Evolutionary conservation across 176 grass and related monocot species (phyloP), one percentile per base, ranked within the genome.

Genomic region (Aechmea fasciata): DNA sequence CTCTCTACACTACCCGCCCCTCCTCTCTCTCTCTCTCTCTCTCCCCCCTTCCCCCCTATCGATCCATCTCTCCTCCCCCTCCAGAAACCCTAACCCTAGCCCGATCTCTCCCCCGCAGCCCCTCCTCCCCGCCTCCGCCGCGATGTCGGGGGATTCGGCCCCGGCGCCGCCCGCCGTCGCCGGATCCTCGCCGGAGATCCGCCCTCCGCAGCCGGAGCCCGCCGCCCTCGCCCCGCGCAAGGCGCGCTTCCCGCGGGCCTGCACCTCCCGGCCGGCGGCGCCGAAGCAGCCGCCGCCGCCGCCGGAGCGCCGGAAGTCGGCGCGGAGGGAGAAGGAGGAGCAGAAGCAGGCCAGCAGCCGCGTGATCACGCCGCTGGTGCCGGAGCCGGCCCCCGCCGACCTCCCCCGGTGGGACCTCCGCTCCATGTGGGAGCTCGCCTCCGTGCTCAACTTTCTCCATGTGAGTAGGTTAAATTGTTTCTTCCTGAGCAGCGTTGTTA

Each of bases 381-480:
- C 50, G n/a, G 86, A 84, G 71, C 81, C 89, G 48, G 57, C 75
- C 15, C 79, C 82, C 17, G 73, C 73, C 17, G 79, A 92, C 28
- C 68, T 83, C 13, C 88, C 86, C 52, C 81, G 79, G 11, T 89
- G 84, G 80, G 71, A 79, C 77, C 84, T 97, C 50, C 78, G 93
- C 57, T 64, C 86, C 79, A 97, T 97, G 89, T 97, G 93, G 93
- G 86, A 97, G 73, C 84, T 92, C 73, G 88, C 93, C 53, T 90
- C 82, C 73, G 78, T 92, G 47, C 86, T 97, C 78, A 87, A 92
- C 82, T 97, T 97, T 71, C 66, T 97, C 75, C 68, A 97, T 72
- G 93, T 97, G 81, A 79, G 85, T 18, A 74, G 33, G 7, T 41
- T 41, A 41, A 41, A 41, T 41, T 41, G 65, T 68, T 67, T 11